A percentile compares a stretch with the other conserved stretches of the same genome.
These are phyloP conservation scores for Leishmania mexicana DNA, from an alignment of 208 protist genomes.

Conservation along the genomic window DNA sequence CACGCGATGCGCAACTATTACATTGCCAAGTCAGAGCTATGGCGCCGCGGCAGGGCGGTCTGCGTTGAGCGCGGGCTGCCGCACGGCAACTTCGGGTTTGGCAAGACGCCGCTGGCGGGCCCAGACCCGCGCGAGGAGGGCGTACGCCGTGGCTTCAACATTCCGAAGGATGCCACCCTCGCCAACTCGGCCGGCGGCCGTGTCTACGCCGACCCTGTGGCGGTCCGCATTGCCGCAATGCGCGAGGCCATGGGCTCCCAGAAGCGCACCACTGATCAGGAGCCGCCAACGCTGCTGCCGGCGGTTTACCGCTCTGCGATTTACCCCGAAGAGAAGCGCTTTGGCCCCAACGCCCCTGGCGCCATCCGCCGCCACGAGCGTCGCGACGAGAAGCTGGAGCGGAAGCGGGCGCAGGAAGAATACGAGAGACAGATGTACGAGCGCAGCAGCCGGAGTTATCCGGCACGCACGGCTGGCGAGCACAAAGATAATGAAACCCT, in stretches of 20 bases:
- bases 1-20: slow-evolving; percentile 61
- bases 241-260: slow-evolving; percentile 15
- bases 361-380: slow-evolving; percentile 80
- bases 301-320: slow-evolving; percentile 80
- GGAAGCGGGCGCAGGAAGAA: slow-evolving; percentile 52
- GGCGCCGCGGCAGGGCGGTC: slow-evolving; percentile 54
- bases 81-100: slow-evolving; percentile 74
- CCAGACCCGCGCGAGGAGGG: slow-evolving; percentile 68
- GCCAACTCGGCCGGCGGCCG: slow-evolving; percentile 16
- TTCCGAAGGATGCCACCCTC: slow-evolving; percentile 35
- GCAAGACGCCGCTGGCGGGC: slow-evolving; percentile 41
- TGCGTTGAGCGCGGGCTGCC: slow-evolving; percentile 64
- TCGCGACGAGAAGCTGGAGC: slow-evolving; percentile 78
- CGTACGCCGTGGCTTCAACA: slow-evolving; percentile 48
- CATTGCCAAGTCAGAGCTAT: slow-evolving; percentile 51
- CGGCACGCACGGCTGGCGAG: slow-evolving; percentile 15
- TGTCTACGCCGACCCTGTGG: slow-evolving; percentile 32
- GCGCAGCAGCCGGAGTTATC: slow-evolving; percentile 13
- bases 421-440: slow-evolving; percentile 30
- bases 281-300: slow-evolving; percentile 51
- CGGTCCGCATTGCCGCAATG: slow-evolving; percentile 33
- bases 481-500: slow-evolving; percentile 10
- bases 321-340: slow-evolving; percentile 55
- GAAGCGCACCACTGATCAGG: slow-evolving; percentile 17
- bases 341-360: slow-evolving; percentile 78